Conservation (phyloP, 2,329 filamentous ascomycete genomes). For the Neopestalotiopsis sp. region DNA sequence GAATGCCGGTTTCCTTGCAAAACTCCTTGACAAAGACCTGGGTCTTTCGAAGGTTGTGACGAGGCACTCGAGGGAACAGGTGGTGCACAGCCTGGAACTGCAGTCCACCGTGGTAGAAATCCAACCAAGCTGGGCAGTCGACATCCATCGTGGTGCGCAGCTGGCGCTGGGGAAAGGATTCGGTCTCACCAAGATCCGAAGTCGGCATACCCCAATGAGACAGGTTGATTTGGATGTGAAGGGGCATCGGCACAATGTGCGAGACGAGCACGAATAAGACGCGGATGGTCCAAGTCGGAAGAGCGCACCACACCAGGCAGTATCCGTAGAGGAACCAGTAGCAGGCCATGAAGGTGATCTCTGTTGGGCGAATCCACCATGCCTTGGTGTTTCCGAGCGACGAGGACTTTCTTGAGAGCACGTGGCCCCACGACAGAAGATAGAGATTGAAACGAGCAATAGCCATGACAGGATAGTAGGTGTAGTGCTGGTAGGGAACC, state of each 20-base stretch:
- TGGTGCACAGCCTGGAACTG: constrained; percentile 78
- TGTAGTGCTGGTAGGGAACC: constrained; percentile 67
- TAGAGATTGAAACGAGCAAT: constrained; percentile 78
- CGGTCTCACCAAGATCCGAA: constrained; percentile 65
- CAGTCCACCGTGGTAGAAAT: constrained; percentile 74
- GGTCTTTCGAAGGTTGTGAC: constrained; percentile 68
- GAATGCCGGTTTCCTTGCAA: constrained; percentile 67
- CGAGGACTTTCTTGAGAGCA: constrained; percentile 60
- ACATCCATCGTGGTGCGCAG: constrained; percentile 77
- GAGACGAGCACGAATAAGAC: constrained; percentile 68
- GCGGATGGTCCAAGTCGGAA: constrained; percentile 64
- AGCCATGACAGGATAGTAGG: constrained; percentile 72
- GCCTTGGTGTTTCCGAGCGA: constrained; percentile 62
- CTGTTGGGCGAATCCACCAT: constrained; percentile 71
- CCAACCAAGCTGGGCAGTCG: constrained; percentile 73
- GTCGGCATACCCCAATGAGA: constrained; percentile 77
- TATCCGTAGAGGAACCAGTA: constrained; percentile 76
- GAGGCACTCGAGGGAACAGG: constrained; percentile 70
- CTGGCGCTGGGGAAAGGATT: constrained; percentile 74
- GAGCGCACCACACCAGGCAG: constrained; percentile 62
- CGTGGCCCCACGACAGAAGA: constrained; percentile 69
- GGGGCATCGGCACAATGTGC: constrained; percentile 69
- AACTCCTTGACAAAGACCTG: constrained; percentile 68
- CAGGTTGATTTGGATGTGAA: constrained; percentile 75
- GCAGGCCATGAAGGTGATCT: constrained; percentile 65